Base-by-base conservation (phyloP, 495 filamentous ascomycete genomes). In the Lophiostoma macrostomum region DNA sequence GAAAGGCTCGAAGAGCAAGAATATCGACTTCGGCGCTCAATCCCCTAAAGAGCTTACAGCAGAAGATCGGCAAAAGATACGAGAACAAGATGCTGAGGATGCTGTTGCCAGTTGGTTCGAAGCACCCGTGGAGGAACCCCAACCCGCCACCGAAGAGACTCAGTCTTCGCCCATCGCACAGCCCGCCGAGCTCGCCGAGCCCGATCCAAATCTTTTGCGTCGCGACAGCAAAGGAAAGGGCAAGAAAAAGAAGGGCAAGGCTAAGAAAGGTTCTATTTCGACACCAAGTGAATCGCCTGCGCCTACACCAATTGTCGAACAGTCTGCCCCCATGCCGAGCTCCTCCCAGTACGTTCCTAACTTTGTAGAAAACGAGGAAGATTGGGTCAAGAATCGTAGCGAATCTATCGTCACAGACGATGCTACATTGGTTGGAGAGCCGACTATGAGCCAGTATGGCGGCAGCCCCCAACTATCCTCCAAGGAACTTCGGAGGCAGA, bases 231-330 rank as follows among this genome's bases (percentile, higher is more conserved):
- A 56, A 45, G 46, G 36, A 0, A 63, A 58, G 43, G 50, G 44
- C 0, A 64, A 60, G 44, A 58, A 58, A 24, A 60, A 53, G 40
- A 64, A 64, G 35, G 41, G 47, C 4, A 57, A 63, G 35, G 27
- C 20, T 0, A 64, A 56, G 60, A 64, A 64, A 37, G 50, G 46
- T 13, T 52, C 47, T 27, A 36, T 53, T 1, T 58, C 58, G 19
- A 19, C 46, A 1, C 39, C 55, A 8, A 41, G 22, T 28, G 54
- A 52, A 52, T 47, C 55, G 3, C 47, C 41, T 18, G 47, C 48
- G 7, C 47, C 55, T 7, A 60, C 42, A 20, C 50, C 56, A 13
- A 54, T 22, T 8, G 42, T 48, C 19, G 45, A 50, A 45, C 45
- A 38, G 11, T 12, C 24, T 10, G 45, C 50, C 8, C 45, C 54